Percentiles rank a stretch among this genome's conserved stretches.
Conservation (phyloP, 352 stramenopile species). For the Phytophthora citricola region DNA sequence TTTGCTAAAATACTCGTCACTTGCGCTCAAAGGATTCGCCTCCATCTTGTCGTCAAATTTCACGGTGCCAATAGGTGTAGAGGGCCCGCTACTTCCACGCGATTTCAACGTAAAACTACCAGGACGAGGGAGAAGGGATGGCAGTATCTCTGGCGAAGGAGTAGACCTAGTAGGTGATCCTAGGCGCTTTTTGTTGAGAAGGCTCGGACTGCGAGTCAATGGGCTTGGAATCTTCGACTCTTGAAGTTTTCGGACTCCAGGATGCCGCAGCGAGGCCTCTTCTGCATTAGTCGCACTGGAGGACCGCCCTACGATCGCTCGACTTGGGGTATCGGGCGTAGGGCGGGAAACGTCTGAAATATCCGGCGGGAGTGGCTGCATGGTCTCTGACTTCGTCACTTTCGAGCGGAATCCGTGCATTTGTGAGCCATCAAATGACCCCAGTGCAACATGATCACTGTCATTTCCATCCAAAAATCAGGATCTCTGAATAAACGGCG, state of each 20-base stretch:
- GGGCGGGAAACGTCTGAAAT: not conserved
- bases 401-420: slow-evolving; percentile 19
- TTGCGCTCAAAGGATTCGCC: slow-evolving; percentile 28
- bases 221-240: slow-evolving; percentile 25
- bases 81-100: slow-evolving; percentile 18
- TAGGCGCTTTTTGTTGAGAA: slow-evolving; percentile 9
- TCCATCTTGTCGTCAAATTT: slow-evolving; percentile 16
- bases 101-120: slow-evolving; percentile 27
- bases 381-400: not conserved
- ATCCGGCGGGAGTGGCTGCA: not conserved
- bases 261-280: slow-evolving; percentile 10
- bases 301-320: not conserved
- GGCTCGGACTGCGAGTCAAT: slow-evolving; percentile 17
- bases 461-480: slow-evolving; percentile 6
- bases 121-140: slow-evolving; percentile 21
- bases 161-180: slow-evolving; percentile 15
- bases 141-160: slow-evolving; percentile 11
- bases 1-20: slow-evolving; percentile 49
- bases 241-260: slow-evolving; percentile 20
- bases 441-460: slow-evolving; percentile 3
- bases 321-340: slow-evolving; percentile 3
- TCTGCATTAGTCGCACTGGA: slow-evolving; percentile 17
- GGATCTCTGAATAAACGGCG: slow-evolving; percentile 21
- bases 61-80: slow-evolving; percentile 6
- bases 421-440: slow-evolving; percentile 34